Evolutionary conservation across 225 moss, liverwort and hornwort genomes (phyloP).

Genomic region (Marchantia paleacea): DNA sequence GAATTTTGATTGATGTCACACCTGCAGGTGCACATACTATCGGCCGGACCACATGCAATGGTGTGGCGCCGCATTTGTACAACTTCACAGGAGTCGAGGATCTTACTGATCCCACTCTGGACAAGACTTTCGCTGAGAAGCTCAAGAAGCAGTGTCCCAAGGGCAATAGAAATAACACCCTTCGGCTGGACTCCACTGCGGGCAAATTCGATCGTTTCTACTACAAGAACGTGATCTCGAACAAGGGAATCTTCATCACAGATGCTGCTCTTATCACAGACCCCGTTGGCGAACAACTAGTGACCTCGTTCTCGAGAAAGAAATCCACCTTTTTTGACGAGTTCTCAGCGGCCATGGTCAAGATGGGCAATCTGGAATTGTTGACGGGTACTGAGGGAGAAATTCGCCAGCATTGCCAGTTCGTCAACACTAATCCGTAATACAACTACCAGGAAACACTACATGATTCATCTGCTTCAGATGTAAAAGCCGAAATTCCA

Average conservation of each 20-base stretch:
- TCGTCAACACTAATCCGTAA: no score
- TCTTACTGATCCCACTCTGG: conserved; percentile 37
- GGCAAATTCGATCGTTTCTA: conserved; percentile 25
- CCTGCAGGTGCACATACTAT: conserved; percentile 53
- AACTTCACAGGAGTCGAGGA: conserved; percentile 29
- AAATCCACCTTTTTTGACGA: conserved; percentile 18
- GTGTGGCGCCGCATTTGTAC: conserved; percentile 45
- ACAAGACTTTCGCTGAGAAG: conserved; percentile 36
- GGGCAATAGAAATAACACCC: conserved; percentile 9
- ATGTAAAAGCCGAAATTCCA: no score
- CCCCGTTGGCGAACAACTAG: not conserved
- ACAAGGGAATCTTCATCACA: conserved; percentile 25
- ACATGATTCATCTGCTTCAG: no score
- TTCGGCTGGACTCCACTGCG: conserved; percentile 26
- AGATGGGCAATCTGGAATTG: conserved; percentile 27
- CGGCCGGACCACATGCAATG: conserved; percentile 46
- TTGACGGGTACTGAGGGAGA: conserved; percentile 21
- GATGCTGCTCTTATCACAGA: conserved; percentile 25
- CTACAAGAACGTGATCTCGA: conserved; percentile 24
- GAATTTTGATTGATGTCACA: no score
- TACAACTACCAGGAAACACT: no score
- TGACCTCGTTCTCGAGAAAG: not conserved
- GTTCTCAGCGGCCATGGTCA: conserved; percentile 27
- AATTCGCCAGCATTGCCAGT: conserved; percentile 22
- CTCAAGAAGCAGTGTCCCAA: conserved; percentile 50